These are phyloP conservation scores for Chloropicon primus DNA, from an alignment of 139 green algal species.

Conservation along the genomic window DNA sequence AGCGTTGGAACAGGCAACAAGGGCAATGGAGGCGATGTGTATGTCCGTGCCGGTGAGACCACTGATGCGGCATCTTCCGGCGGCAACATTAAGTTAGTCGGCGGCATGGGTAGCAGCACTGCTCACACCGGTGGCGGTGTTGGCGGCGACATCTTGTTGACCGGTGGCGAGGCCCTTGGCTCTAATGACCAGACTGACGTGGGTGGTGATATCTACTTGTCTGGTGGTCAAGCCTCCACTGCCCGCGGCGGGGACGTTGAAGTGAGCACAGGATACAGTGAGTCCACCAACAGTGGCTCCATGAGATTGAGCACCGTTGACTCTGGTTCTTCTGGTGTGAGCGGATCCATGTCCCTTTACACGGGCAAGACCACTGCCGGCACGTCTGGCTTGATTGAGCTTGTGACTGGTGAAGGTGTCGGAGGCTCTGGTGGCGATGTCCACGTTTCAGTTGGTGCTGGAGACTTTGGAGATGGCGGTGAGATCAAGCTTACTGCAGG, in stretches of 20 bases:
- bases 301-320: no score
- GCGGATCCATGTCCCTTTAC: background rate
- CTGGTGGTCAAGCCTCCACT: background rate
- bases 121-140: slow-evolving; percentile 7
- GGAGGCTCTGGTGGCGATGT: background rate
- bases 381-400: background rate
- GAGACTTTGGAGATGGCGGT: background rate
- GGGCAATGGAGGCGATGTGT: no score
- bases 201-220: background rate
- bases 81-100: no score
- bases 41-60: background rate
- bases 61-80: background rate
- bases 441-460: background rate
- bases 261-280: no score
- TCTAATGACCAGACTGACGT: background rate
- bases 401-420: background rate
- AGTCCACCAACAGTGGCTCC: no score
- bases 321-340: background rate
- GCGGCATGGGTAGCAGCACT: no score
- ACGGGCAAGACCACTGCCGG: background rate
- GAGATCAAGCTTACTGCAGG: background rate
- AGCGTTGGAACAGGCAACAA: background rate
- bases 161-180: no score
- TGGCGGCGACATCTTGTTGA: background rate
- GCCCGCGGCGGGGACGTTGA: no score